phyloP scores from a whole-genome alignment of 1,139 yeast genomes.

The Blastobotrys apis region DNA sequence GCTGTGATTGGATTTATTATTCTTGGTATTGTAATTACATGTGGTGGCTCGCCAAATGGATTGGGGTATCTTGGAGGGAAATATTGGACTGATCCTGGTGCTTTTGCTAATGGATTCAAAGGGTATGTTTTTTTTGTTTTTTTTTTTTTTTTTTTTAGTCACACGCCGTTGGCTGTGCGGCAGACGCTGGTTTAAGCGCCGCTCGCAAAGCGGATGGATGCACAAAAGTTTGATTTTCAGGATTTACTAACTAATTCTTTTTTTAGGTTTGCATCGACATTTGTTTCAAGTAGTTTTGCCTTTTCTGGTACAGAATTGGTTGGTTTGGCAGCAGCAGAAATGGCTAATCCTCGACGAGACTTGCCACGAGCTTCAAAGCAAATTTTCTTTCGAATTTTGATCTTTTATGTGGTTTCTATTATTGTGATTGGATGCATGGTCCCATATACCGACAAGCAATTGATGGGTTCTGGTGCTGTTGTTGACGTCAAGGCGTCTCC shows the following conservation, averaged over 20 bases:
- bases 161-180: no score
- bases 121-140: no score
- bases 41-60: constrained; percentile 65
- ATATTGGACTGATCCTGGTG: constrained; percentile 63
- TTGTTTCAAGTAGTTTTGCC: constrained; percentile 44
- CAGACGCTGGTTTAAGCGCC: no score
- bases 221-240: no score
- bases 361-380: constrained; percentile 65
- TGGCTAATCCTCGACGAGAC: constrained; percentile 62
- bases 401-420: constrained; percentile 59
- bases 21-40: constrained; percentile 51
- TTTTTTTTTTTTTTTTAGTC: no score
- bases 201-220: no score
- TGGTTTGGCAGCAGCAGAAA: constrained; percentile 80
- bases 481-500: constrained; percentile 65
- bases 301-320: constrained; percentile 79
- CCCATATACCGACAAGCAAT: constrained; percentile 51
- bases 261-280: constrained; percentile 7
- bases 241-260: no score
- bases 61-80: constrained; percentile 51
- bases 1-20: constrained; percentile 64
- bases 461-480: constrained; percentile 43
- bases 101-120: constrained; percentile 62
- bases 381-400: constrained; percentile 66
- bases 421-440: constrained; percentile 60